phyloP scores from a whole-genome alignment of 1,284 basidiomycete species.

The Sporisorium exsertum region DNA sequence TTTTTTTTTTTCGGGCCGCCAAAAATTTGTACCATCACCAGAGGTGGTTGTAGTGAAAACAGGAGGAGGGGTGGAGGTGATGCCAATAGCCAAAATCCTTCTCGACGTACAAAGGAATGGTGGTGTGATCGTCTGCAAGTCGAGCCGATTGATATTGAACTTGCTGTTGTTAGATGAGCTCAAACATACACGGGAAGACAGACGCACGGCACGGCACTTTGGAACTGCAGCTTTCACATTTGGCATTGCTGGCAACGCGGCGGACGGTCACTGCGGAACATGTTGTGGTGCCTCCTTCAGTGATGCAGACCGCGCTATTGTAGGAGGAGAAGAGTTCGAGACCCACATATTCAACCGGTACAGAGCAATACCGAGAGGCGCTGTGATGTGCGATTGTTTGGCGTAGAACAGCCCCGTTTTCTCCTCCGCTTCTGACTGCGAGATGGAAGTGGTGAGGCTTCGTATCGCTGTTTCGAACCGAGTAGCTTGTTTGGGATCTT shows the following conservation, averaged over 20 bases:
- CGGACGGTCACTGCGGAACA: not conserved
- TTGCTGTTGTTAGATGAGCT: too few relatives aligned
- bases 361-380: slow-evolving; percentile 28
- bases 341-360: slow-evolving; percentile 38
- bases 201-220: too few relatives aligned
- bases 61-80: not conserved
- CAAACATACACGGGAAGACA: too few relatives aligned
- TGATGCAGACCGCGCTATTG: not conserved
- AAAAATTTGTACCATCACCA: not conserved
- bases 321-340: not conserved
- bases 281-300: not conserved
- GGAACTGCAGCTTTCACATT: too few relatives aligned
- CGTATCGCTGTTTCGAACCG: not conserved
- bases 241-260: too few relatives aligned
- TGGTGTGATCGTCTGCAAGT: too few relatives aligned
- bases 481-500: not conserved
- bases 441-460: not conserved
- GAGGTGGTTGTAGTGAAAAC: not conserved
- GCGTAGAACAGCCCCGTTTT: not conserved
- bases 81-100: too few relatives aligned
- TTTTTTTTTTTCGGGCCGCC: too few relatives aligned
- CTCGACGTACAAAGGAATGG: too few relatives aligned
- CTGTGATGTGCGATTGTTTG: slow-evolving; percentile 14
- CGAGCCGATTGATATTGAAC: too few relatives aligned
- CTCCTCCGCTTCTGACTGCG: not conserved